A percentile compares a stretch with the other conserved stretches of the same genome.
Evolutionary conservation across 2,329 filamentous ascomycete genomes (phyloP).

Genomic region (Dryadomyces sulphureus): DNA sequence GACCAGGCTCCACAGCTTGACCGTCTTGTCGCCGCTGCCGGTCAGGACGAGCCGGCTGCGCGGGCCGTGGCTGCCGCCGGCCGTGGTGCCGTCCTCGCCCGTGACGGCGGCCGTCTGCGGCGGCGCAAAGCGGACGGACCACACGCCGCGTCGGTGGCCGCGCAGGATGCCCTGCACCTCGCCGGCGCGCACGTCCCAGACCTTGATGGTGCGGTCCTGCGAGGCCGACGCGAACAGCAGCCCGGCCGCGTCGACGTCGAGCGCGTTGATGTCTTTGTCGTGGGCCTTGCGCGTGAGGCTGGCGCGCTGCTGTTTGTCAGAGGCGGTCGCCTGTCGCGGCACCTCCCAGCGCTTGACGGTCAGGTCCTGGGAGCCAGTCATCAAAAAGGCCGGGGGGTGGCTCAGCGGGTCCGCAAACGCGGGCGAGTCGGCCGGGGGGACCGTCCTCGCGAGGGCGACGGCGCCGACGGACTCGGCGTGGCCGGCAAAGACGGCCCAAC

Average conservation of each 20-base stretch:
- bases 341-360: constrained; percentile 93
- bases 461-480: constrained; percentile 91
- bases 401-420: constrained; percentile 60
- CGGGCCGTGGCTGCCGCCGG: constrained; percentile 44
- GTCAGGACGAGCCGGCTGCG: constrained; percentile 65
- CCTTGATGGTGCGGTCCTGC: constrained; percentile 92
- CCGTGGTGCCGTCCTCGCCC: constrained; percentile 55
- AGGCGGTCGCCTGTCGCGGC: constrained; percentile 33
- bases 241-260: constrained; percentile 61
- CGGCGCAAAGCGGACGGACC: constrained; percentile 85
- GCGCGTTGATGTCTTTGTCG: constrained; percentile 96
- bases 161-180: constrained; percentile 82
- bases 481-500: constrained; percentile 53
- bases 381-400: constrained; percentile 67
- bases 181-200: constrained; percentile 83
- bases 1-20: constrained; percentile 85
- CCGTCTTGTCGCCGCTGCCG: constrained; percentile 87
- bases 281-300: constrained; percentile 87
- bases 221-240: constrained; percentile 91
- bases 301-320: constrained; percentile 35
- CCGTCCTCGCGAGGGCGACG: constrained; percentile 61
- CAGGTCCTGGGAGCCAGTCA: constrained; percentile 90
- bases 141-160: constrained; percentile 88
- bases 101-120: constrained; percentile 59
- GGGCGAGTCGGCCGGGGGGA: constrained; percentile 52